Evolutionary conservation across 2,329 filamentous ascomycete genomes (phyloP).

Genomic region (Dothistroma septosporum): DNA sequence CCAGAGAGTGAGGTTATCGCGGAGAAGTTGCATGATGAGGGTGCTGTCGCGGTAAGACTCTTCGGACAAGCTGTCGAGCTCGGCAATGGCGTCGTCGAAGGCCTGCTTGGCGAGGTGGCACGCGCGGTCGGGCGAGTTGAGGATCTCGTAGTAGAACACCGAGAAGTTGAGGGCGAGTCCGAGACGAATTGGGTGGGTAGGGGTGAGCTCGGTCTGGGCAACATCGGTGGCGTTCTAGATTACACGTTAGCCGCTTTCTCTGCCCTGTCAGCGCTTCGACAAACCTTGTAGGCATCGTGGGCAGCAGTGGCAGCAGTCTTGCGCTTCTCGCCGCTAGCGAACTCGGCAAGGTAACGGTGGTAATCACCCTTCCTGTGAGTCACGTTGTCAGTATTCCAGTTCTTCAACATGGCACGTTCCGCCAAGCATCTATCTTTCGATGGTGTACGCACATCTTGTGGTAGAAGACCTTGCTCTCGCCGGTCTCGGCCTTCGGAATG

Average conservation of each 20-base stretch:
- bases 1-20: constrained; percentile 97
- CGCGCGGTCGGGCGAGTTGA: constrained; percentile 95
- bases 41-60: constrained; percentile 99
- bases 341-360: constrained; percentile 92
- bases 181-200: constrained; percentile 96
- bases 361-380: constrained; percentile 85
- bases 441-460: constrained; percentile 85
- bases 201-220: constrained; percentile 93
- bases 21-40: constrained; percentile 97
- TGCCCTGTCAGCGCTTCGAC: constrained; percentile 18
- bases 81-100: constrained; percentile 96
- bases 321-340: constrained; percentile 87
- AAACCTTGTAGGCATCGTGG: constrained; percentile 96
- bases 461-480: constrained; percentile 99
- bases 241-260: constrained; percentile 20
- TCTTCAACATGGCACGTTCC: not conserved
- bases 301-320: constrained; percentile 82
- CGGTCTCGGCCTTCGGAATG: constrained; percentile 91
- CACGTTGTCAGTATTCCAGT: constrained; percentile 8
- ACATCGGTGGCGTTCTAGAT: constrained; percentile 89
- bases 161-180: constrained; percentile 98
- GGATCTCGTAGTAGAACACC: constrained; percentile 98
- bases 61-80: constrained; percentile 95
- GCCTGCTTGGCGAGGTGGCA: constrained; percentile 99
- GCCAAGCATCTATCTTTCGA: not conserved